A percentile compares a stretch with the other conserved stretches of the same genome.
These are phyloP conservation scores for Phytopythium delawarense DNA, from an alignment of 352 stramenopile genomes.

Conservation along the genomic window DNA sequence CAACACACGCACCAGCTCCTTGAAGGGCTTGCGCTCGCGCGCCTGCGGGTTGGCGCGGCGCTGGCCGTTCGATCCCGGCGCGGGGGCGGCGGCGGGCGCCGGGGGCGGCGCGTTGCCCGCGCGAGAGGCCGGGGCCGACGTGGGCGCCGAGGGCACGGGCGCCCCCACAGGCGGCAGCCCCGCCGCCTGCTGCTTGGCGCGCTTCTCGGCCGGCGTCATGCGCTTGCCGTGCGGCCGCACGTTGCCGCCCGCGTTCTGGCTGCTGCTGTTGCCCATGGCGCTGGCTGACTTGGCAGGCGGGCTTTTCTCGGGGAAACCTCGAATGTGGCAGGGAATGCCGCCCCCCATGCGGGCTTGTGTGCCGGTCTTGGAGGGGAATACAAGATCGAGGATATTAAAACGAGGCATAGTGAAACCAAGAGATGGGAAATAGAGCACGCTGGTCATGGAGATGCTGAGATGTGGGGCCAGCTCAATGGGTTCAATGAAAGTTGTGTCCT, in stretches of 20 bases:
- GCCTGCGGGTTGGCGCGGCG: slow-evolving; percentile 33
- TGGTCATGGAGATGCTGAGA: neutral
- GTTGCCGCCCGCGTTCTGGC: slow-evolving; percentile 24
- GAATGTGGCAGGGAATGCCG: neutral
- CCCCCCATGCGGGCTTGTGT: neutral
- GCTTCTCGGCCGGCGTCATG: slow-evolving; percentile 36
- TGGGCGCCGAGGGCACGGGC: slow-evolving; percentile 9
- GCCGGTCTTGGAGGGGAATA: neutral
- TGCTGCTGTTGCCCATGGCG: slow-evolving; percentile 73
- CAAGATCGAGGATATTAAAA: neutral
- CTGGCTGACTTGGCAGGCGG: neutral
- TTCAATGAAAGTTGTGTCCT: neutral
- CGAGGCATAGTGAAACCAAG: neutral
- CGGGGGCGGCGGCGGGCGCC: slow-evolving; percentile 9
- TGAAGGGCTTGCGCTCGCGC: slow-evolving; percentile 56
- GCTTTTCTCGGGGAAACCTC: neutral
- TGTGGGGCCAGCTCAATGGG: neutral
- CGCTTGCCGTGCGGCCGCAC: slow-evolving; percentile 34
- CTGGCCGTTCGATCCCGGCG: slow-evolving; percentile 10
- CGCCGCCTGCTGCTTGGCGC: slow-evolving; percentile 36
- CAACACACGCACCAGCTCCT: slow-evolving; percentile 65
- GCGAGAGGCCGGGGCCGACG: slow-evolving; percentile 10
- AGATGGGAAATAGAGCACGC: neutral
- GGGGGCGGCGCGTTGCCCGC: slow-evolving; percentile 14
- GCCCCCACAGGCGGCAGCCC: slow-evolving; percentile 5